Evolutionary conservation across 2,329 filamentous ascomycete species (phyloP).

Genomic region (Colletotrichum filicis): DNA sequence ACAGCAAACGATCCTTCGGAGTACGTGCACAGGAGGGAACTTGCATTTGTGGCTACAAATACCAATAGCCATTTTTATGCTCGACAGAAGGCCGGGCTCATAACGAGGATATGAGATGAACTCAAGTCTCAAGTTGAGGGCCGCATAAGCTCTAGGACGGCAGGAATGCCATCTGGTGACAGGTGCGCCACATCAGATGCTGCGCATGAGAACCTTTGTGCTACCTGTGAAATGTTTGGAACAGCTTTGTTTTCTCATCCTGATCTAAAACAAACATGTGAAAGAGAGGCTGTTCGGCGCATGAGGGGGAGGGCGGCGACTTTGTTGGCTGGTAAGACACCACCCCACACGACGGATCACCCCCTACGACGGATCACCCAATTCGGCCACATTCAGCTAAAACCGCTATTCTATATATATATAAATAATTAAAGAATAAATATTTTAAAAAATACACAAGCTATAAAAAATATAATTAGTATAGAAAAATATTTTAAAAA

Average conservation of each 20-base stretch:
- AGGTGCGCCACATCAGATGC: neutral
- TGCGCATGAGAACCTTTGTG: constrained; percentile 17
- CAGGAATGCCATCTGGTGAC: neutral
- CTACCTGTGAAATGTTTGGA: neutral
- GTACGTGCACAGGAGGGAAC: neutral
- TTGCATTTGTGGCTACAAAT: neutral
- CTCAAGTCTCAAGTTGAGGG: neutral
- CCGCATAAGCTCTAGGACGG: neutral
- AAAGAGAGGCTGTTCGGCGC: neutral
- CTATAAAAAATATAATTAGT: too few relatives aligned
- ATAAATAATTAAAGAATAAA: too few relatives aligned
- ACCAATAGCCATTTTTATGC: neutral
- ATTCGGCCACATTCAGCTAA: too few relatives aligned
- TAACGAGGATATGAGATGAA: neutral
- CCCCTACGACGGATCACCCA: too few relatives aligned
- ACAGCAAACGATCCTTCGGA: too few relatives aligned
- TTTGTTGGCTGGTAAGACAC: neutral
- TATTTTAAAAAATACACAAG: too few relatives aligned
- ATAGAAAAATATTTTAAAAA: too few relatives aligned
- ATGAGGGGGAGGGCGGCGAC: too few relatives aligned
- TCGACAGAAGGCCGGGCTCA: neutral
- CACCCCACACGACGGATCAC: too few relatives aligned
- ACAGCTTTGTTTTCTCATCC: too few relatives aligned
- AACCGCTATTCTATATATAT: too few relatives aligned
- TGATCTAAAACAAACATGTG: neutral